Base-by-base conservation (phyloP, 805 yeast genomes). In the Alloascoidea africana region DNA sequence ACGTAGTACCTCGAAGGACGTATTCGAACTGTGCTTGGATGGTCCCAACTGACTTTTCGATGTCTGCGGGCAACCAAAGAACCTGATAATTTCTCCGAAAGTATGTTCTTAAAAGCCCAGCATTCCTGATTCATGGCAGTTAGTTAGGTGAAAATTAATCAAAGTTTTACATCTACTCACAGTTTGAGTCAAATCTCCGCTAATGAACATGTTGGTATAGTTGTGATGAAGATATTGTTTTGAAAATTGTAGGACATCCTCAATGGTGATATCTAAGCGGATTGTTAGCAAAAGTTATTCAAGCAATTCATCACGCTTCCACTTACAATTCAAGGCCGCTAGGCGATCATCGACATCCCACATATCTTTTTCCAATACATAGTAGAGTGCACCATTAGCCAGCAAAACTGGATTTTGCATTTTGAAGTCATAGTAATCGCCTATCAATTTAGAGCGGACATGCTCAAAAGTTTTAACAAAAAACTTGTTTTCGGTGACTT, bases 201-300 rank as follows among this genome's bases (percentile, higher is more conserved):
- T 23, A 23, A 23, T 23, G n/a, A 23, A 23, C 30, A 23, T 23
- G n/a, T 23, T 23, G n/a, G n/a, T n/a, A 23, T 23, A 23, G n/a
- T 23, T 23, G n/a, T 8, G n/a, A 8, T 23, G 13, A 23, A 23
- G n/a, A 23, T 23, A 8, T 23, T 8, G n/a, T 8, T 8, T 8
- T n/a, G 13, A 8, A 23, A 23, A 23, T 8, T n/a, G 13, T 8
- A 23, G 8, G 30, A 23, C n/a, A 23, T 23, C 30, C n/a, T 23
- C n/a, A 8, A 23, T 8, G n/a, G 30, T 8, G n/a, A 23, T n/a
- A 23, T n/a, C 30, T 23, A n/a, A n/a, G n/a, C n/a, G n/a, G 30
- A 23, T 23, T 8, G 30, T 8, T 8, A 23, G 8, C n/a, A 23
- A 23, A 23, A 8, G 30, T 23, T 23, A 23, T 8, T 23, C n/a